phyloP scores from a whole-genome alignment of 805 yeast genomes.

The Saccharomycopsis guyanensis region DNA sequence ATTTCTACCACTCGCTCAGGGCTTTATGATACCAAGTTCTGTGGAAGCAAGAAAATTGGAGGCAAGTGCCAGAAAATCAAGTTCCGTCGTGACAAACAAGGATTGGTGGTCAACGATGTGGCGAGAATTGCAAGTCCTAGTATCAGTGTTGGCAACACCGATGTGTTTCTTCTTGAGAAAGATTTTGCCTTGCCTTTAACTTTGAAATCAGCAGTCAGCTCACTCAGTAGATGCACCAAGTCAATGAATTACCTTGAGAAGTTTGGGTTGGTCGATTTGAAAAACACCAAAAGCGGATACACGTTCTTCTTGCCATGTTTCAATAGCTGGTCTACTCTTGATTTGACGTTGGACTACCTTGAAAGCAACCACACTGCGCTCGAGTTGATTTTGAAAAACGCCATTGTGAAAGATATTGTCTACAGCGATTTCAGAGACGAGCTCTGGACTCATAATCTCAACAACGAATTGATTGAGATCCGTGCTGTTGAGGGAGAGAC shows the following conservation, averaged over 20 bases:
- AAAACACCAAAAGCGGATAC: conserved; percentile 54
- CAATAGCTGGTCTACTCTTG: conserved; percentile 59
- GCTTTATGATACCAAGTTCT: conserved; percentile 45
- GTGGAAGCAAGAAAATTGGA: conserved; percentile 49
- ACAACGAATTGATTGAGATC: conserved; percentile 25
- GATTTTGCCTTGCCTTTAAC: conserved; percentile 57
- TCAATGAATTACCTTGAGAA: conserved; percentile 52
- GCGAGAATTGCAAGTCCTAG: conserved; percentile 35
- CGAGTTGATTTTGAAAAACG: conserved; percentile 44
- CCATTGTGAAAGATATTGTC: conserved; percentile 53
- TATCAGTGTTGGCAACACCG: conserved; percentile 49
- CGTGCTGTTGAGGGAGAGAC: conserved; percentile 18
- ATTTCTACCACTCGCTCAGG: conserved; percentile 30
- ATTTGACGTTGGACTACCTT: conserved; percentile 53
- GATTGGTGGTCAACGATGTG: conserved; percentile 43
- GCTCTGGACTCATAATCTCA: conserved; percentile 27
- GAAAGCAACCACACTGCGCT: conserved; percentile 44
- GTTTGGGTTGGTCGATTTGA: conserved; percentile 43
- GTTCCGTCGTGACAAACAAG: conserved; percentile 26
- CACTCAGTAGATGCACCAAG: conserved; percentile 53
- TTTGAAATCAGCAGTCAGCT: conserved; percentile 57
- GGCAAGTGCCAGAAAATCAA: conserved; percentile 58
- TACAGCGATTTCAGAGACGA: conserved; percentile 51
- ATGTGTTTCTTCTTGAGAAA: conserved; percentile 58
- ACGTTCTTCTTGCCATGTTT: conserved; percentile 75